Evolutionary conservation across 306 rosid genomes (phyloP).

Genomic region (Castanea crenata): DNA sequence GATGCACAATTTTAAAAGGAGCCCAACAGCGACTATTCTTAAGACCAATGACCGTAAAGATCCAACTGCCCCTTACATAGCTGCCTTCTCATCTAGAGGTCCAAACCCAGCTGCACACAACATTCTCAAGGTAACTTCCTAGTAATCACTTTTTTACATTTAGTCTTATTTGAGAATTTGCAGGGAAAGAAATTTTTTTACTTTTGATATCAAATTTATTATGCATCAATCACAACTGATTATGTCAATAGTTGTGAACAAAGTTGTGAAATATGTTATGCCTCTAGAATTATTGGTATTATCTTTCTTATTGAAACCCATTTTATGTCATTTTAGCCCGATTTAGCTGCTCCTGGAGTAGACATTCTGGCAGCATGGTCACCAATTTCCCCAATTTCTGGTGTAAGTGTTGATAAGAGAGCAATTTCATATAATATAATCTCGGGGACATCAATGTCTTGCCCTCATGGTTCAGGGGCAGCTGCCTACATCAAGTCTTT

Average conservation of each 20-base stretch:
- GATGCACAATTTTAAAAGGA: conserved; percentile 3
- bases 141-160: too few relatives aligned
- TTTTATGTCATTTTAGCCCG: conserved; percentile 28
- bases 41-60: conserved; percentile 27
- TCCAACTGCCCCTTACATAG: conserved; percentile 28
- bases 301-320: too few relatives aligned
- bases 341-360: conserved; percentile 41
- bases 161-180: too few relatives aligned
- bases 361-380: conserved; percentile 46
- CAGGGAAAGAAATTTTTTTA: too few relatives aligned
- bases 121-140: conserved; percentile 13
- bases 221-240: too few relatives aligned
- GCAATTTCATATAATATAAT: background rate
- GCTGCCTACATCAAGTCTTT: conserved; percentile 57
- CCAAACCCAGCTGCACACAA: conserved; percentile 37
- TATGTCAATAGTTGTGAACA: too few relatives aligned
- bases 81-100: conserved; percentile 54
- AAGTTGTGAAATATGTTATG: too few relatives aligned
- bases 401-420: conserved; percentile 18
- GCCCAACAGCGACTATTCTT: conserved; percentile 37
- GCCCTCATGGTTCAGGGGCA: conserved; percentile 40
- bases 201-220: too few relatives aligned
- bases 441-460: conserved; percentile 53
- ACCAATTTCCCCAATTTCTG: background rate
- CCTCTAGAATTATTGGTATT: too few relatives aligned